phyloP scores from a whole-genome alignment of 2,329 filamentous ascomycete species.

The Dactylellina leptospora region DNA sequence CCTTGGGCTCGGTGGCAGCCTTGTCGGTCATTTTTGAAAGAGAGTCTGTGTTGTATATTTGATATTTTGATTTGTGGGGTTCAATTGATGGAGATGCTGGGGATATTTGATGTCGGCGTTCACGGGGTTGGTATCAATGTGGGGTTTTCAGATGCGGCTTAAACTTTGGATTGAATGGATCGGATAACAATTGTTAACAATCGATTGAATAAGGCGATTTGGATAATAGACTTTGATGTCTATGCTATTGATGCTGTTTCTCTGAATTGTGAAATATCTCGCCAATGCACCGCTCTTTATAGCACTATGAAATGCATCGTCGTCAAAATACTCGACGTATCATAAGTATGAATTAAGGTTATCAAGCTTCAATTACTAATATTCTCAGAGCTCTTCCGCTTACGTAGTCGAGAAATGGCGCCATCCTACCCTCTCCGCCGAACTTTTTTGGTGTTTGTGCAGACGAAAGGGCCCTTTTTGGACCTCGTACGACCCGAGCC shows the following conservation, averaged over 20 bases:
- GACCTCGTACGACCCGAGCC: conserved; percentile 37
- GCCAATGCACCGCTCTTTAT: no score
- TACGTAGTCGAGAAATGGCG: conserved; percentile 9
- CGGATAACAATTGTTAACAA: no score
- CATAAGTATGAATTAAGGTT: neutral
- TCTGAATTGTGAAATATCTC: no score
- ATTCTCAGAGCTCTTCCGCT: conserved; percentile 14
- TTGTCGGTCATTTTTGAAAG: conserved; percentile 21
- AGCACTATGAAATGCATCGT: neutral
- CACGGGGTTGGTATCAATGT: no score
- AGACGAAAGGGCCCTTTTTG: neutral
- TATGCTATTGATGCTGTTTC: no score
- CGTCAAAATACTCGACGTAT: neutral
- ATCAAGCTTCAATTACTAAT: conserved; percentile 51
- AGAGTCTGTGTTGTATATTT: no score
- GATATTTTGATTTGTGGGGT: conserved; percentile 2
- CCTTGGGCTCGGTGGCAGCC: conserved; percentile 12
- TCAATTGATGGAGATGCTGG: neutral
- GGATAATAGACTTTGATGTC: no score
- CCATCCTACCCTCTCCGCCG: neutral
- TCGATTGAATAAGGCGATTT: no score
- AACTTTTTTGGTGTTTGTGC: conserved; percentile 37
- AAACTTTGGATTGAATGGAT: neutral
- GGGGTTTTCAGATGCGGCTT: neutral
- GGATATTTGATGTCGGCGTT: neutral